Evolutionary conservation across 176 grass and related monocot genomes (phyloP).

Genomic region (Stipa capillata): DNA sequence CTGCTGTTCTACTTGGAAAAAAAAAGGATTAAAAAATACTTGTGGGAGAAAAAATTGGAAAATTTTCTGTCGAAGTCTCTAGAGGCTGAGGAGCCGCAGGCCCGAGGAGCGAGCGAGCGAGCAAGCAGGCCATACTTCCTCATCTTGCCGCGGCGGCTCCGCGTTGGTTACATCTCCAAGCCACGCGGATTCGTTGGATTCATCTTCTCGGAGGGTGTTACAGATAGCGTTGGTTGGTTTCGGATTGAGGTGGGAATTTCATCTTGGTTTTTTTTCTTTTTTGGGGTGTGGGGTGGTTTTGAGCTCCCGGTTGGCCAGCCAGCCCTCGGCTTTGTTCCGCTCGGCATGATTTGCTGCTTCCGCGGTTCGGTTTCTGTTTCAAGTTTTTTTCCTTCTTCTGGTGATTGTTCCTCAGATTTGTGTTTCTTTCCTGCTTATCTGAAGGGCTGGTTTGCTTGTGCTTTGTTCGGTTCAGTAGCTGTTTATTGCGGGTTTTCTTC

Average conservation of each 20-base stretch:
- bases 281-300: neutral
- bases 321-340: neutral
- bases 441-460: neutral
- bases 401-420: neutral
- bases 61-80: conserved; percentile 17
- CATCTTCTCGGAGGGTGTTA: neutral
- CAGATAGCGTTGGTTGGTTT: neutral
- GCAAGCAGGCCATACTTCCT: neutral
- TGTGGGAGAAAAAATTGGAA: neutral
- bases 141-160: neutral
- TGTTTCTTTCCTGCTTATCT: no score
- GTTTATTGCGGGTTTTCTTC: neutral
- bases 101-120: neutral
- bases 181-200: neutral
- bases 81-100: conserved; percentile 6
- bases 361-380: no score
- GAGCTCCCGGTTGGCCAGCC: no score
- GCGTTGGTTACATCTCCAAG: neutral
- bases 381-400: neutral
- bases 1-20: neutral
- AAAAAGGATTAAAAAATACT: neutral
- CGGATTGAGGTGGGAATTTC: conserved; percentile 2
- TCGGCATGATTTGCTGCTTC: neutral
- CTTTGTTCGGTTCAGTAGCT: neutral
- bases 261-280: neutral